phyloP scores from a whole-genome alignment of 768 basidiomycete species.

The Phaeotremella skinneri region DNA sequence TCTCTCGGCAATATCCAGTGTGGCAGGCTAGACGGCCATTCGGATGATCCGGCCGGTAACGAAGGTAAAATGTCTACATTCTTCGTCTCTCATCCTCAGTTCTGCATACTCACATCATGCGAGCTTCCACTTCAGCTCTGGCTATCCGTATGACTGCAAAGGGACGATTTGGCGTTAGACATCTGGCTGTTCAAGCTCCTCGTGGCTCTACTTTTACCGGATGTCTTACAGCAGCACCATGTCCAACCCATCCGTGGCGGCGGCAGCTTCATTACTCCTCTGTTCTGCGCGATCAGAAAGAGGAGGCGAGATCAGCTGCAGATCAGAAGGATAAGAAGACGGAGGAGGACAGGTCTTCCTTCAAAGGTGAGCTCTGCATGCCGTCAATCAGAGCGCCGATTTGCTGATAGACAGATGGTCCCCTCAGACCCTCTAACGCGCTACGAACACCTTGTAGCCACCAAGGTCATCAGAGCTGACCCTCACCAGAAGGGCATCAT shows the following conservation, averaged over 20 bases:
- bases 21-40: too few relatives aligned
- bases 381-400: background rate
- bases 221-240: too few relatives aligned
- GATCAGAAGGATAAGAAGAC: background rate
- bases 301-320: too few relatives aligned
- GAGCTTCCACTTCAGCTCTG: too few relatives aligned
- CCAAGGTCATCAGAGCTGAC: slow-evolving; percentile 67
- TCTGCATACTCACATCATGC: too few relatives aligned
- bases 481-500: slow-evolving; percentile 82
- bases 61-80: too few relatives aligned
- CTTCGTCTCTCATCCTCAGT: too few relatives aligned
- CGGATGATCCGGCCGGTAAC: too few relatives aligned
- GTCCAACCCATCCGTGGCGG: background rate
- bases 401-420: background rate
- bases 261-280: background rate
- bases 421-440: slow-evolving; percentile 48
- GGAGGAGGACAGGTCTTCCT: slow-evolving; percentile 23
- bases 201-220: too few relatives aligned
- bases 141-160: too few relatives aligned
- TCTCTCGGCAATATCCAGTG: background rate
- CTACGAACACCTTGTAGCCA: slow-evolving; percentile 57
- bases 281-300: background rate
- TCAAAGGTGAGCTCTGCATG: slow-evolving; percentile 26
- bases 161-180: too few relatives aligned
- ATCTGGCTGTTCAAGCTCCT: too few relatives aligned